phyloP scores from a whole-genome alignment of 2,329 filamentous ascomycete genomes.

The Fusarium decemcellulare region DNA sequence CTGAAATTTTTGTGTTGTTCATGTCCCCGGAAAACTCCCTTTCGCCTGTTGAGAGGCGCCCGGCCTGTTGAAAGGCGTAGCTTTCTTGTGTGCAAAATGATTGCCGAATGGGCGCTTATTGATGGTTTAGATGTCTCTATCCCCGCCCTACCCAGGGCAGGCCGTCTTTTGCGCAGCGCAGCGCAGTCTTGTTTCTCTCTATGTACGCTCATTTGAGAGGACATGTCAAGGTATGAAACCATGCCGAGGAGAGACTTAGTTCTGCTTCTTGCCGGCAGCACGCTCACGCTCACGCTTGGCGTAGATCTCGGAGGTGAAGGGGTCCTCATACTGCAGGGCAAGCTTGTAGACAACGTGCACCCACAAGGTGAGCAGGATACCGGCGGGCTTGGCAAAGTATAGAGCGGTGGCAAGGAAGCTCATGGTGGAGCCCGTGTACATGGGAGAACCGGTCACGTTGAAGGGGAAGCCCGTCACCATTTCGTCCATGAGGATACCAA shows the following conservation, averaged over 20 bases:
- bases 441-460: conserved; percentile 89
- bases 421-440: conserved; percentile 96
- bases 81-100: conserved; percentile 38
- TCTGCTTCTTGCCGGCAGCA: conserved; percentile 67
- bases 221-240: neutral
- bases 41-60: conserved; percentile 48
- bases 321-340: conserved; percentile 90
- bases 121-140: conserved; percentile 16
- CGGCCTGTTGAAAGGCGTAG: conserved; percentile 48
- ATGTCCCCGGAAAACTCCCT: conserved; percentile 39
- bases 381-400: conserved; percentile 89
- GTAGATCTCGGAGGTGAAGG: conserved; percentile 95
- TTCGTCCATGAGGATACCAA: conserved; percentile 96
- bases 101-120: conserved; percentile 31
- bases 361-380: conserved; percentile 80
- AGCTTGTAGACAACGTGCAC: conserved; percentile 85
- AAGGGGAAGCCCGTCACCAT: conserved; percentile 97
- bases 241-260: conserved; percentile 50
- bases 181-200: conserved; percentile 13
- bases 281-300: conserved; percentile 81
- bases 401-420: conserved; percentile 92
- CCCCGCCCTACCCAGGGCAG: neutral
- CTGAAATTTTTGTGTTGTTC: conserved; percentile 29
- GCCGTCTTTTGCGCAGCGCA: neutral
- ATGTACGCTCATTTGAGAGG: conserved; percentile 24